A percentile compares a stretch with the other conserved stretches of the same genome.
phyloP scores from a whole-genome alignment of 2,329 filamentous ascomycete genomes.

The Neonectria sp. region DNA sequence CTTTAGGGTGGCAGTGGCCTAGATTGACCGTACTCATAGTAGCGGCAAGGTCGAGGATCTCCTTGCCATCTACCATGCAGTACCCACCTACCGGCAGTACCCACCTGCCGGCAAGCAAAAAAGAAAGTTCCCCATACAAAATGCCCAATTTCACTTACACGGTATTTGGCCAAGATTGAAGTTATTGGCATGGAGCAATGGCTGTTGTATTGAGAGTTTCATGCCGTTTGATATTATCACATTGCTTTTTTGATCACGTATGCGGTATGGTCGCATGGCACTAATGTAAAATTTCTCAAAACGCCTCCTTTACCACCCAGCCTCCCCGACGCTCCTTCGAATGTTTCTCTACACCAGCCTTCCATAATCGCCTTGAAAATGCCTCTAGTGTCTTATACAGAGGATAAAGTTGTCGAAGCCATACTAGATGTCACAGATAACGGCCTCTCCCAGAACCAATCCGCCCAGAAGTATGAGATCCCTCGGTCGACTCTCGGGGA shows the following conservation, averaged over 20 bases:
- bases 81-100: too few species aligned
- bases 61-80: too few species aligned
- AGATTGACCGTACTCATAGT: too few species aligned
- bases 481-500: conserved; percentile 13
- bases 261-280: neutral
- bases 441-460: conserved; percentile 13
- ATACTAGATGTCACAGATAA: conserved; percentile 29
- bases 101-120: conserved; percentile 3
- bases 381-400: too few species aligned
- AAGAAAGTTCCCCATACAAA: neutral
- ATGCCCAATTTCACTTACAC: conserved; percentile 4
- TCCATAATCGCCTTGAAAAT: conserved; percentile 16
- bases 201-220: neutral
- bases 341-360: neutral
- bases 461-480: conserved; percentile 19
- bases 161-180: neutral
- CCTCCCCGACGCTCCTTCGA: neutral
- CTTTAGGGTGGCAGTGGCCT: too few species aligned
- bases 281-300: neutral
- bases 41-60: too few species aligned
- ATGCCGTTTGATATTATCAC: too few species aligned
- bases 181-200: neutral
- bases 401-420: conserved; percentile 15
- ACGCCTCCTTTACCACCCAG: neutral
- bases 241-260: neutral